Evolutionary conservation across 208 protist genomes (phyloP).

Genomic region (Crithidia sp.): DNA sequence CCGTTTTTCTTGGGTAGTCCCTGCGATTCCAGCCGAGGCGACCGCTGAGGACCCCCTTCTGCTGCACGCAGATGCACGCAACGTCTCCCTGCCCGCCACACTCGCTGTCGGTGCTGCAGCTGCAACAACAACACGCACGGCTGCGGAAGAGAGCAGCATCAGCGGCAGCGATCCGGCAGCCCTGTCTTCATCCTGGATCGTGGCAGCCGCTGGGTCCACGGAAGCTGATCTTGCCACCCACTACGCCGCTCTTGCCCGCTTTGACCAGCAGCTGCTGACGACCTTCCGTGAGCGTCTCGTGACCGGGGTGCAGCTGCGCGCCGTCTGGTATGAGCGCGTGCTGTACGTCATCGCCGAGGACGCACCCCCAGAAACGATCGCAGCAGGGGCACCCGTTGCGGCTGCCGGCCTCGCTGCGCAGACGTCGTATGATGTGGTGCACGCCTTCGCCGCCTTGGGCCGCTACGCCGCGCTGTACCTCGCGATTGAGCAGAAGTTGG

Average conservation of each 20-base stretch:
- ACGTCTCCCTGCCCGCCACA: too few species aligned
- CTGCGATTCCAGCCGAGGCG: slow-evolving; percentile 1
- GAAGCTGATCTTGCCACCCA: not conserved
- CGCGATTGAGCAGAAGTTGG: slow-evolving; percentile 56
- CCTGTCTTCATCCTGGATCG: not conserved
- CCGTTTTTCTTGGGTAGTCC: slow-evolving; percentile 2
- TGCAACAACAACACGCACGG: too few species aligned
- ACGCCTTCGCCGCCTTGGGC: slow-evolving; percentile 32
- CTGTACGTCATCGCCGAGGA: slow-evolving; percentile 56
- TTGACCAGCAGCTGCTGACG: slow-evolving; percentile 55
- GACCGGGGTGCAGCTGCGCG: slow-evolving; percentile 41
- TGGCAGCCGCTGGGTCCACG: not conserved
- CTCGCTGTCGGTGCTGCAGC: too few species aligned
- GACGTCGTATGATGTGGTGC: not conserved
- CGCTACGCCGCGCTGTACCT: slow-evolving; percentile 52
- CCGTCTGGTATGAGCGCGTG: slow-evolving; percentile 39
- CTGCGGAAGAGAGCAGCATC: too few species aligned
- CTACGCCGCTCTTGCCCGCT: slow-evolving; percentile 29
- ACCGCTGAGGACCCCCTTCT: not conserved
- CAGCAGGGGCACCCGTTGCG: not conserved
- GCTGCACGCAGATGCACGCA: not conserved
- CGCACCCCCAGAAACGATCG: not conserved
- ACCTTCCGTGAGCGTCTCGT: slow-evolving; percentile 55
- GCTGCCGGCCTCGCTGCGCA: not conserved
- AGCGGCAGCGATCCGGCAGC: not conserved